These are phyloP conservation scores for Endoconidiophora laricicola DNA, from an alignment of 2,329 filamentous ascomycete genomes.

Conservation along the genomic window DNA sequence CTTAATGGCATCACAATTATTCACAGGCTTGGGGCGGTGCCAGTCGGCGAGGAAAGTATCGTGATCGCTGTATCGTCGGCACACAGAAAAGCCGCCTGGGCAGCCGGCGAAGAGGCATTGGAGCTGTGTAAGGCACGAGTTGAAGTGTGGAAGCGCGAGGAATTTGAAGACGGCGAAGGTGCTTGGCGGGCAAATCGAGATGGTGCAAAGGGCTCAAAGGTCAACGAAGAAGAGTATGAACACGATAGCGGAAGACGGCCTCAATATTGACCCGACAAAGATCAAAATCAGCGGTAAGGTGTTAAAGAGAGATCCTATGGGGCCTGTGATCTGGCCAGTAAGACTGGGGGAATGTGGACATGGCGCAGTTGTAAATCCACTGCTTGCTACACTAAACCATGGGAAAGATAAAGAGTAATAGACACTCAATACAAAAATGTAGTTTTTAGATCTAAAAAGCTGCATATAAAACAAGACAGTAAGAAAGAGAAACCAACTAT, in stretches of 20 bases:
- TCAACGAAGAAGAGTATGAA: slow-evolving; percentile 17
- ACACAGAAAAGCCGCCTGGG: slow-evolving; percentile 74
- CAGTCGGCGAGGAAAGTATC: slow-evolving; percentile 86
- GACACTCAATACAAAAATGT: neutral
- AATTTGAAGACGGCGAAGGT: slow-evolving; percentile 61
- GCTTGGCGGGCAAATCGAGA: slow-evolving; percentile 83
- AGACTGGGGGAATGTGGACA: slow-evolving; percentile 3
- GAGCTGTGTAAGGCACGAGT: slow-evolving; percentile 72
- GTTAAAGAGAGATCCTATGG: neutral
- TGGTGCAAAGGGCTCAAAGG: slow-evolving; percentile 39
- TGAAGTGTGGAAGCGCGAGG: slow-evolving; percentile 93
- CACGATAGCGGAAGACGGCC: neutral
- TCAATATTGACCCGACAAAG: slow-evolving; percentile 4
- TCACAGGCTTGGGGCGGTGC: slow-evolving; percentile 72
- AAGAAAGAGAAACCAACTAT: neutral
- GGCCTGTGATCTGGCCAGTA: slow-evolving; percentile 1
- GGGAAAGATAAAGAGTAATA: neutral
- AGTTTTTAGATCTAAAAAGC: neutral
- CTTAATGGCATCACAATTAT: slow-evolving; percentile 62
- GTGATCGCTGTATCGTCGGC: slow-evolving; percentile 71
- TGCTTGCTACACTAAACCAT: neutral
- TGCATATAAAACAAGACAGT: neutral
- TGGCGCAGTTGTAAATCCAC: slow-evolving; percentile 4
- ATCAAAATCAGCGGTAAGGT: neutral
- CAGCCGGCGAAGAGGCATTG: slow-evolving; percentile 72